Base-by-base conservation (phyloP, 148 eudicot species). In the Polygonum maritimum region DNA sequence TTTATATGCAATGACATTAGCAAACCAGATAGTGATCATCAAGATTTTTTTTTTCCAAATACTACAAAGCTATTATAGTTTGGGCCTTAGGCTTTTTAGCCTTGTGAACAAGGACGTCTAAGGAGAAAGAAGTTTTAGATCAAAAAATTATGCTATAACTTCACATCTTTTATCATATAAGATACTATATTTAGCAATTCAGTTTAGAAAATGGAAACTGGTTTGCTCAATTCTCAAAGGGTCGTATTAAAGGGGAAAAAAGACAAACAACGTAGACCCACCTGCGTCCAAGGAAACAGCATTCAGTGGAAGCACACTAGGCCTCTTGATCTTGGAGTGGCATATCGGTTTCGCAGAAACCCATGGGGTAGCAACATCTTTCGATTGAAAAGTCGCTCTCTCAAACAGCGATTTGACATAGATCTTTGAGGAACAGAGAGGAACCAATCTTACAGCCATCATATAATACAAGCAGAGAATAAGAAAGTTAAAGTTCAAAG, bases 251-350 rank as follows among this genome's bases (percentile, higher is more conserved):
- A 1, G 6, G 19, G 10, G 22, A 18, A 15, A 16, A 16, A 16
- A 7, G 10, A 40, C 41, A 3, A 41, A 41, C 13, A 9, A 45
- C 40, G 49, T 19, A 47, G 9, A 58, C 78, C 10, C 38, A 76
- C 71, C 71, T 33, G 78, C 54, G 5, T 76, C 54, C 71, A 76
- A 26, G 19, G 78, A 76, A n/a, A 62, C 36, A 39, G 78, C 71
- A 39, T 41, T 40, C 39, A 62, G 65, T 15, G 78, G 78, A 38
- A 26, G 15, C 26, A 62, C 55, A 3, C 26, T 9, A 41, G 71
- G 14, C 11, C 12, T 15, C 78, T 19, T 76, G 71, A 76, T n/a
- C 78, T 58, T 45, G n/a, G 45, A 62, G 52, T 54, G 44, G 70
- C 71, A 19, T 54, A 76, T 60, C 71, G 47, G 60, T 8, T 44